These are phyloP conservation scores for Xylariaceae sp. DNA, from an alignment of 2,329 filamentous ascomycete genomes.

Conservation along the genomic window DNA sequence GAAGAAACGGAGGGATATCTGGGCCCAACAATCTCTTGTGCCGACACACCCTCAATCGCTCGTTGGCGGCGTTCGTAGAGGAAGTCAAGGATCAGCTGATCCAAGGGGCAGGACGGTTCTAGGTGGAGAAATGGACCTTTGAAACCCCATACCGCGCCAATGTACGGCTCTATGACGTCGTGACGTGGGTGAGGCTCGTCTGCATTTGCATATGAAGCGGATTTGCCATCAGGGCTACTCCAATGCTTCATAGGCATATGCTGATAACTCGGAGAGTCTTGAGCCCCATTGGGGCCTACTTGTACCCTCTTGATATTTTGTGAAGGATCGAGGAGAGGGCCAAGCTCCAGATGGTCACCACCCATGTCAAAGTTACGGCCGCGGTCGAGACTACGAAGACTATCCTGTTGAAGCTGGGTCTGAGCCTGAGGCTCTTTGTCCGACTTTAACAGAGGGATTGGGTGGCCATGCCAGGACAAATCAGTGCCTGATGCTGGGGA, in stretches of 20 bases:
- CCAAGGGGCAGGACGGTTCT: slow-evolving; percentile 69
- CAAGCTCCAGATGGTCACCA: slow-evolving; percentile 64
- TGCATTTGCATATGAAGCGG: slow-evolving; percentile 6
- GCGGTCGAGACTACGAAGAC: slow-evolving; percentile 40
- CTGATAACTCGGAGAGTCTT: slow-evolving; percentile 42
- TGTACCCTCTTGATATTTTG: slow-evolving; percentile 52
- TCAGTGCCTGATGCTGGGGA: slow-evolving; percentile 34
- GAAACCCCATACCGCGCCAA: slow-evolving; percentile 4
- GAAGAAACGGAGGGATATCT: slow-evolving; percentile 76
- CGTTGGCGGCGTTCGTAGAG: slow-evolving; percentile 64
- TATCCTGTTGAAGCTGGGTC: slow-evolving; percentile 27
- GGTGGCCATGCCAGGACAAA: slow-evolving; percentile 28
- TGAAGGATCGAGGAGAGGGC: slow-evolving; percentile 64
- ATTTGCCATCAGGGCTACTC: slow-evolving; percentile 28
- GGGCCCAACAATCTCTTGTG: slow-evolving; percentile 67
- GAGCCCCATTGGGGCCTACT: slow-evolving; percentile 45
- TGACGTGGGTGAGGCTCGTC: neutral
- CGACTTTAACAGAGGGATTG: too few relatives aligned
- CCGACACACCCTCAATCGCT: slow-evolving; percentile 60
- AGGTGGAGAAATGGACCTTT: slow-evolving; percentile 54
- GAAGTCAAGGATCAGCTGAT: slow-evolving; percentile 76
- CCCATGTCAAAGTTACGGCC: slow-evolving; percentile 57
- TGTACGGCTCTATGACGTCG: slow-evolving; percentile 5
- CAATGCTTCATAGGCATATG: slow-evolving; percentile 50
- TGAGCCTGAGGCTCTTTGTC: slow-evolving; percentile 24